Conservation (phyloP, 2,329 filamentous ascomycete genomes). For the Aspergillus arachidicola region DNA sequence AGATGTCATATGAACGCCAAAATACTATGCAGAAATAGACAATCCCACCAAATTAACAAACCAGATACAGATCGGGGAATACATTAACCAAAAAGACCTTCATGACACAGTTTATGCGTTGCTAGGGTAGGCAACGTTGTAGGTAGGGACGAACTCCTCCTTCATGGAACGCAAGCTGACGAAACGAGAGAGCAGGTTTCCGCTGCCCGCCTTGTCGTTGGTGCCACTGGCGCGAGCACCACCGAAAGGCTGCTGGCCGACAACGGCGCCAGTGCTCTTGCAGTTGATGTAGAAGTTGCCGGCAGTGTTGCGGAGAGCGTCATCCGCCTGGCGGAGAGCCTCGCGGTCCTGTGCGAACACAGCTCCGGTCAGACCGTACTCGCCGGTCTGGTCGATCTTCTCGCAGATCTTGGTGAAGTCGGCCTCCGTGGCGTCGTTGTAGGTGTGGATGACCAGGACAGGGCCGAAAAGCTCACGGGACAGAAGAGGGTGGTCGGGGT, state of each 20-base stretch:
- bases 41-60: conserved; percentile 3
- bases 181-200: conserved; percentile 65
- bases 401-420: conserved; percentile 64
- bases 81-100: conserved; percentile 19
- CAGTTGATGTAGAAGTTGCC: conserved; percentile 50
- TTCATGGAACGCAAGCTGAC: conserved; percentile 70
- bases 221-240: conserved; percentile 69
- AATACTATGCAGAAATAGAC: conserved; percentile 3
- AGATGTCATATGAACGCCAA: conserved; percentile 5
- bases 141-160: conserved; percentile 71
- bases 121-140: conserved; percentile 69
- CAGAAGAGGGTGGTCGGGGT: conserved; percentile 73
- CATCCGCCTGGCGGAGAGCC: conserved; percentile 39
- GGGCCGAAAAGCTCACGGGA: conserved; percentile 82
- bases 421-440: conserved; percentile 65
- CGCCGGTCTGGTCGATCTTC: conserved; percentile 45
- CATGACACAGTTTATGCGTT: conserved; percentile 58
- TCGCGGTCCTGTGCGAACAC: conserved; percentile 44
- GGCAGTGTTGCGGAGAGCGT: conserved; percentile 40
- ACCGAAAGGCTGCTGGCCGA: conserved; percentile 73
- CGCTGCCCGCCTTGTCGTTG: conserved; percentile 72
- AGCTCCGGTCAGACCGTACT: conserved; percentile 47
- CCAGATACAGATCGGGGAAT: conserved; percentile 6
- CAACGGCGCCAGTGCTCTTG: conserved; percentile 67
- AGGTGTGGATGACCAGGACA: conserved; percentile 73